Evolutionary conservation across 1,139 yeast species (phyloP).

Genomic region (Debaryomyces robertsiae): DNA sequence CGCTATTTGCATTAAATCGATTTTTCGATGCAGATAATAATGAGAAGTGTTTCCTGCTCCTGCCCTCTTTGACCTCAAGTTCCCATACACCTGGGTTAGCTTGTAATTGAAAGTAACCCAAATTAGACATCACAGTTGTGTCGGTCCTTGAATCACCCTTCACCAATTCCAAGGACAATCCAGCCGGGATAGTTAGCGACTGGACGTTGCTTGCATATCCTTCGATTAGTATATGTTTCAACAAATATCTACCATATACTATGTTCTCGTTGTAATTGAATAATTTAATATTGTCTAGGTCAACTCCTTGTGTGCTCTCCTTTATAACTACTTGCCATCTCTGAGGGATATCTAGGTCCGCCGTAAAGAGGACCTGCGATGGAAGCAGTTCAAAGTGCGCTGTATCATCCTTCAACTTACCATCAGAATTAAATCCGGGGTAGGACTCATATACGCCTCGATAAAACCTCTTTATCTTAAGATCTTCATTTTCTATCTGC

Average conservation of each 20-base stretch:
- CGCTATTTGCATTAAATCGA: constrained; percentile 29
- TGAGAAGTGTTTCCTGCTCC: constrained; percentile 35
- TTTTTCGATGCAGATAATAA: constrained; percentile 41
- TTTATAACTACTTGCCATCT: constrained; percentile 64
- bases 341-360: constrained; percentile 64
- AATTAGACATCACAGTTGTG: constrained; percentile 69
- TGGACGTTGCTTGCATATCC: constrained; percentile 62
- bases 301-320: constrained; percentile 43
- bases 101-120: constrained; percentile 76
- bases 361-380: constrained; percentile 50
- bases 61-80: constrained; percentile 46
- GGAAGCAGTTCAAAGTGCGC: constrained; percentile 40
- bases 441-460: constrained; percentile 38
- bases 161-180: constrained; percentile 48
- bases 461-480: constrained; percentile 63
- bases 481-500: constrained; percentile 20
- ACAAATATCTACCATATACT: constrained; percentile 24
- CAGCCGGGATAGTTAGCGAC: constrained; percentile 47
- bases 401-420: constrained; percentile 24
- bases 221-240: constrained; percentile 61
- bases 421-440: constrained; percentile 45
- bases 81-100: constrained; percentile 71
- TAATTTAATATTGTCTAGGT: constrained; percentile 61
- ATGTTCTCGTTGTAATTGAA: constrained; percentile 25
- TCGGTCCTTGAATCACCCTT: constrained; percentile 31